These are phyloP conservation scores for Mariannaea sp. DNA, from an alignment of 2,329 filamentous ascomycete genomes.

Conservation along the genomic window DNA sequence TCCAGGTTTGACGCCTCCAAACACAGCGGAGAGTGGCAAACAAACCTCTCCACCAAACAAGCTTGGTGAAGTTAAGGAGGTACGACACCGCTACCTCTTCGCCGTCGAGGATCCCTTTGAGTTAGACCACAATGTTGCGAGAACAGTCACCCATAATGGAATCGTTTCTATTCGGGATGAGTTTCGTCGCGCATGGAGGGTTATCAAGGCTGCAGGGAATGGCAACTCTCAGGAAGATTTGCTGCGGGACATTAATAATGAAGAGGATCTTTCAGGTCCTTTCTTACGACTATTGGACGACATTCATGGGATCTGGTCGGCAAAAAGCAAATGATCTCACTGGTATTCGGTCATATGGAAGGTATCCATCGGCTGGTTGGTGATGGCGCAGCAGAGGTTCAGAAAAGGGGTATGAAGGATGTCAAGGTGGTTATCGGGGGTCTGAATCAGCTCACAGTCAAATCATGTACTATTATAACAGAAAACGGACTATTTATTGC, in stretches of 20 bases:
- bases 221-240: conserved; percentile 52
- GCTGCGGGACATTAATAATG: conserved; percentile 54
- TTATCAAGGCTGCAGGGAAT: conserved; percentile 62
- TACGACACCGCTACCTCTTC: conserved; percentile 81
- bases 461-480: conserved; percentile 7
- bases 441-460: background rate
- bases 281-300: conserved; percentile 41
- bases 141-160: conserved; percentile 82
- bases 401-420: background rate
- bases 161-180: conserved; percentile 84
- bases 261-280: conserved; percentile 28
- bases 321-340: background rate
- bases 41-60: conserved; percentile 35
- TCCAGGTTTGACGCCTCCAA: background rate
- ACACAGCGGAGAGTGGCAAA: conserved; percentile 12
- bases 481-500: background rate
- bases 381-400: conserved; percentile 1
- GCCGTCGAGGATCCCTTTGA: conserved; percentile 94
- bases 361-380: background rate
- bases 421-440: background rate
- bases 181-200: conserved; percentile 78
- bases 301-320: conserved; percentile 40
- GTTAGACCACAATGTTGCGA: conserved; percentile 82
- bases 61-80: conserved; percentile 62
- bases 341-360: background rate